A percentile compares a stretch with the other conserved stretches of the same genome.
phyloP scores from a whole-genome alignment of 108 stramenopile genomes.

The Cyclotella choctawhatcheeana region DNA sequence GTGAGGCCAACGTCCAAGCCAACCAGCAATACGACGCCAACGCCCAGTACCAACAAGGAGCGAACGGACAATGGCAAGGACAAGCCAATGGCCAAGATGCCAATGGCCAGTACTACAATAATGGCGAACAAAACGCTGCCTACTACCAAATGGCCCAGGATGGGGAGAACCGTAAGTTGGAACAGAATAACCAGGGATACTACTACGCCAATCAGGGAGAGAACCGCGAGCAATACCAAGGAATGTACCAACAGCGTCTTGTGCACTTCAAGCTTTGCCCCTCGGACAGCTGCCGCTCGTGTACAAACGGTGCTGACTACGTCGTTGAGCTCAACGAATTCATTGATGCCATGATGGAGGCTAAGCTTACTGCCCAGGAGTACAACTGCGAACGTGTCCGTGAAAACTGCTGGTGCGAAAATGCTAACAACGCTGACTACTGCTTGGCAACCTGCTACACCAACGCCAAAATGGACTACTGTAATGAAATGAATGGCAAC shows the following conservation, averaged over 20 bases:
- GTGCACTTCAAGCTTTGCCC: conserved; percentile 76
- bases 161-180: conserved; percentile 4
- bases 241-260: conserved; percentile 37
- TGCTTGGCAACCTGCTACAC: conserved; percentile 62
- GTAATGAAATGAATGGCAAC: conserved; percentile 28
- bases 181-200: conserved; percentile 10
- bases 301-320: conserved; percentile 62
- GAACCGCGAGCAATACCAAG: conserved; percentile 14
- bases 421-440: conserved; percentile 56
- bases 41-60: conserved; percentile 17
- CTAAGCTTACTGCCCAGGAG: conserved; percentile 42
- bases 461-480: conserved; percentile 55
- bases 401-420: conserved; percentile 76
- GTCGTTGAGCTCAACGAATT: conserved; percentile 71
- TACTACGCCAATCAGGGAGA: conserved; percentile 14
- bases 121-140: conserved; percentile 4
- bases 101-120: conserved; percentile 12
- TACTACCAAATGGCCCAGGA: conserved; percentile 15
- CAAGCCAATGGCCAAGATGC: conserved; percentile 20
- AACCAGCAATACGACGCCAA: conserved; percentile 10
- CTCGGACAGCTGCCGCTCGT: conserved; percentile 37
- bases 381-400: conserved; percentile 63
- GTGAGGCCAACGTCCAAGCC: background rate
- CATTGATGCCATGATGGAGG: conserved; percentile 56
- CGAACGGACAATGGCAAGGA: background rate